phyloP scores from a whole-genome alignment of 139 green algal species.

The Tetradesmus obliquus region DNA sequence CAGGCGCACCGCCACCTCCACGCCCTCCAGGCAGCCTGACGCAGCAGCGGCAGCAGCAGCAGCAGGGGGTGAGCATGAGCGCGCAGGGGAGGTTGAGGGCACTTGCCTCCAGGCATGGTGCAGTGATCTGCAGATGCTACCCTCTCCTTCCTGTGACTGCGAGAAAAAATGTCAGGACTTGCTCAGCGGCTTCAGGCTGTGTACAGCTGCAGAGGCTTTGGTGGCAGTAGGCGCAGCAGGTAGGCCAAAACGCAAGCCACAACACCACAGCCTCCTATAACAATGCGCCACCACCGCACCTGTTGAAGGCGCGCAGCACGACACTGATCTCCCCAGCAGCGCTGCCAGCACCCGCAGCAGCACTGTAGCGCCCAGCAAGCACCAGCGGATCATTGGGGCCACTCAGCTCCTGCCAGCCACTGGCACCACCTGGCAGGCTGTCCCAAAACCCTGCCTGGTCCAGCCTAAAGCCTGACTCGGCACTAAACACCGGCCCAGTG shows the following conservation, averaged over 20 bases:
- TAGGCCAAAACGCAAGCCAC: too few species aligned
- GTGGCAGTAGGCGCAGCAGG: too few species aligned
- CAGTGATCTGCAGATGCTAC: too few species aligned
- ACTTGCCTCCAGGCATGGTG: too few species aligned
- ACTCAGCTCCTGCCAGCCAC: slow-evolving; percentile 59
- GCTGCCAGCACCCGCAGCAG: neutral
- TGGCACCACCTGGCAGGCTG: slow-evolving; percentile 16
- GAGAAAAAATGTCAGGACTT: too few species aligned
- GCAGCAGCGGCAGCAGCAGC: neutral
- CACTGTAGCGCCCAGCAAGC: slow-evolving; percentile 47
- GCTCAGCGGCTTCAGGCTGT: too few species aligned
- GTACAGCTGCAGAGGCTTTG: too few species aligned
- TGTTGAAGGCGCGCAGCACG: slow-evolving; percentile 51
- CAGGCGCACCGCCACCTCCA: slow-evolving; percentile 38
- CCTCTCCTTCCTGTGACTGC: too few species aligned
- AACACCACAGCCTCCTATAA: neutral
- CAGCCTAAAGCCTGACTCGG: slow-evolving; percentile 36
- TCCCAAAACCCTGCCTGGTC: slow-evolving; percentile 45
- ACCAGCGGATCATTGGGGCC: slow-evolving; percentile 62
- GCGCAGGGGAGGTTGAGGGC: too few species aligned
- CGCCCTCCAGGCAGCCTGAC: slow-evolving; percentile 35
- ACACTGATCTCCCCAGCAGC: slow-evolving; percentile 45
- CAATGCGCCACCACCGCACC: neutral
- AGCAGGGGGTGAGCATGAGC: neutral
- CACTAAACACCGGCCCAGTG: slow-evolving; percentile 44